Evolutionary conservation across 2,329 filamentous ascomycete genomes (phyloP), one percentile per base, ranked within the genome.

Genomic region (Monilinia laxa): DNA sequence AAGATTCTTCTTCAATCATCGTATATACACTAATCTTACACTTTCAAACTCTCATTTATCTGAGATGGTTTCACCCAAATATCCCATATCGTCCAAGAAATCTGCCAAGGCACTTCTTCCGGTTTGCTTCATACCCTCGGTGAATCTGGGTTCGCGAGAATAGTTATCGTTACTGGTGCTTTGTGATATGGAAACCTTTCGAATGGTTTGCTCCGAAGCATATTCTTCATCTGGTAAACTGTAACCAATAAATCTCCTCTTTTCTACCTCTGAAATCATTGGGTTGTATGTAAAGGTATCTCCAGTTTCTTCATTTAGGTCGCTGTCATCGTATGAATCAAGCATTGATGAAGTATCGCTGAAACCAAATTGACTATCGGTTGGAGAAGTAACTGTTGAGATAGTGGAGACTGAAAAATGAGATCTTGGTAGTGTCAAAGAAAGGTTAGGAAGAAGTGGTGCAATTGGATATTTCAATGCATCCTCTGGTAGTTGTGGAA

Each of bases 1-100:
- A 47, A n/a, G 10, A 23, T 6, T 49, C 28, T 4, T 25, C 49
- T 7, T 14, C 35, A 10, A 52, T 56, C n/a, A 18, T 40, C 31
- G 31, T 53, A 62, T 35, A 47, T 35, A 47, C 20, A 54, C 40
- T 20, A 58, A 35, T 31, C 12, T 28, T n/a, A 35, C 20, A 35
- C 20, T 18, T 40, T 6, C 14, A 16, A n/a, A 28, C 28, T 38
- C 31, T 68, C 62, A 70, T 45, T 67, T 70, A 25, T 68, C 63
- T 3, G 49, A 52, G 52, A 83, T 83, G 68, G 80, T 77, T 58
- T 78, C 77, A 45, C 80, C 80, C 52, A 84, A 72, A 71, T 84
- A 84, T 64, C 81, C 80, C 73, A 84, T 73, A 69, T 84, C 82
- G 68, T 81, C 79, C 70, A 84, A 77, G 67, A 83, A 74, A 70